These are phyloP conservation scores for Inonotus obliquus DNA, from an alignment of 1,284 basidiomycete species.

Conservation along the genomic window DNA sequence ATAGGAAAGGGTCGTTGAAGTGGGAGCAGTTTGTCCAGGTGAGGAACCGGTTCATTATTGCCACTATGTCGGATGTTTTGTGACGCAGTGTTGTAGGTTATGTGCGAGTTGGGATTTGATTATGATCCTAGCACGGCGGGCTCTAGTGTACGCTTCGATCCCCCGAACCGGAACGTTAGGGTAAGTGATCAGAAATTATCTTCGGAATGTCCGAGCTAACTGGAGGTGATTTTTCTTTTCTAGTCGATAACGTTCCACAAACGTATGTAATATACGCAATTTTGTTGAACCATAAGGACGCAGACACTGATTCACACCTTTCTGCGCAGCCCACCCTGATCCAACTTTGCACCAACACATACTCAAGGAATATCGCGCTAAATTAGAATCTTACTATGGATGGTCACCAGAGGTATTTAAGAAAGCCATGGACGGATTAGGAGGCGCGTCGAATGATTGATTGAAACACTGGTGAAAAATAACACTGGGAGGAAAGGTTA, in stretches of 20 bases:
- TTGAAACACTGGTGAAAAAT: neutral
- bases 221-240: neutral
- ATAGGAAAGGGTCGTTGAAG: slow-evolving; percentile 59
- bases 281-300: neutral
- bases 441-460: neutral
- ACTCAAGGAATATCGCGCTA: slow-evolving; percentile 53
- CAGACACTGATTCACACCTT: neutral
- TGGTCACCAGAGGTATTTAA: slow-evolving; percentile 63
- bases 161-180: slow-evolving; percentile 52
- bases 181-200: slow-evolving; percentile 34
- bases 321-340: slow-evolving; percentile 61
- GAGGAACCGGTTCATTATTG: slow-evolving; percentile 4
- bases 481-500: neutral
- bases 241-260: slow-evolving; percentile 74
- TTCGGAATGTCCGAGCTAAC: slow-evolving; percentile 12
- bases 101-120: slow-evolving; percentile 72
- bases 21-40: slow-evolving; percentile 68
- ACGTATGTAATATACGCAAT: slow-evolving; percentile 40
- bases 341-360: slow-evolving; percentile 49
- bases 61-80: neutral
- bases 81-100: slow-evolving; percentile 43
- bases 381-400: slow-evolving; percentile 58
- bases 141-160: slow-evolving; percentile 77
- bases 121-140: slow-evolving; percentile 72
- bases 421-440: slow-evolving; percentile 7